Conservation (phyloP, 2,329 filamentous ascomycete species). For the Septoria petroselini region DNA sequence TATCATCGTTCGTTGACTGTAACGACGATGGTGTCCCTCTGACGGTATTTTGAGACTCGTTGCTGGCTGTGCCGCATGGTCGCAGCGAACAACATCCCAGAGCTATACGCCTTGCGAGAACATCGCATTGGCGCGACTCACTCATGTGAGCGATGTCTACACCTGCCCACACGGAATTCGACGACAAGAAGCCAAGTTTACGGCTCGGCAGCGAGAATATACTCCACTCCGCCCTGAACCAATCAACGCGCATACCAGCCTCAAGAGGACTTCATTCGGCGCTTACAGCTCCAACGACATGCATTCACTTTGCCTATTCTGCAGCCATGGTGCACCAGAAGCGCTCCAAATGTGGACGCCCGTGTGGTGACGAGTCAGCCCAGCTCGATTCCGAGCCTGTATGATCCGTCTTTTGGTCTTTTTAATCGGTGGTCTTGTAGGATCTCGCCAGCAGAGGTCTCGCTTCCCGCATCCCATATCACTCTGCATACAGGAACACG, state of each 20-base stretch:
- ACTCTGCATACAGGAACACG: constrained; percentile 19
- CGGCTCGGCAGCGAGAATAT: constrained; percentile 9
- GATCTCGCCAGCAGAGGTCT: constrained; percentile 17
- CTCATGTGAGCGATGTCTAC: no score
- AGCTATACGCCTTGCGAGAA: neutral
- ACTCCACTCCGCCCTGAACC: constrained; percentile 10
- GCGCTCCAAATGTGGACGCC: constrained; percentile 15
- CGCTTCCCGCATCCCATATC: constrained; percentile 17
- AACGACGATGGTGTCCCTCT: neutral
- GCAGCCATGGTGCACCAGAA: constrained; percentile 12
- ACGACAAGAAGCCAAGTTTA: constrained; percentile 8
- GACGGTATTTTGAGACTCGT: neutral
- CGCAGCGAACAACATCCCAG: neutral
- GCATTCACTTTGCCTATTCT: constrained; percentile 26
- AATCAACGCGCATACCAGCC: constrained; percentile 7
- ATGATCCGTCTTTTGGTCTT: constrained; percentile 2
- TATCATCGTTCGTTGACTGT: constrained; percentile 16
- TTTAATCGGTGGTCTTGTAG: constrained; percentile 15
- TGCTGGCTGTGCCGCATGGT: constrained; percentile 7
- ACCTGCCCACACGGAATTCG: neutral
- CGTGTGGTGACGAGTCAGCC: constrained; percentile 20
- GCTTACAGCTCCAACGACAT: constrained; percentile 23
- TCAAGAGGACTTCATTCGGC: constrained; percentile 25
- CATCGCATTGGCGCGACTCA: no score
- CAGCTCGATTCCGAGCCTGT: constrained; percentile 7